These are phyloP conservation scores for Ceratonia siliqua DNA, from an alignment of 306 rosid species.

Conservation along the genomic window DNA sequence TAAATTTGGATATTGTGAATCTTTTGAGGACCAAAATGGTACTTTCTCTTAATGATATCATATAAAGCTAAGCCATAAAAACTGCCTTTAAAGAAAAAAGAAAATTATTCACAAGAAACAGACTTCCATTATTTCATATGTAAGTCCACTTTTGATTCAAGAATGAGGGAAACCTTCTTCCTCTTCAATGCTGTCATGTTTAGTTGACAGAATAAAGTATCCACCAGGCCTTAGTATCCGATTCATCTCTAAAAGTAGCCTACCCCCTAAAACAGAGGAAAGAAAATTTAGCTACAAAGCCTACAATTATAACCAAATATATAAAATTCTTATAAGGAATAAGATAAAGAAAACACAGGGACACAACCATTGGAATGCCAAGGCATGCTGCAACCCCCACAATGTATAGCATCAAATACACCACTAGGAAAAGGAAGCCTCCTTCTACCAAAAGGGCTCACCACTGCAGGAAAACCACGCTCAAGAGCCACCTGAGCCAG, in stretches of 20 bases:
- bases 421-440: slow-evolving; percentile 94
- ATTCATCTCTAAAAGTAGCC: slow-evolving; percentile 89
- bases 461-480: slow-evolving; percentile 82
- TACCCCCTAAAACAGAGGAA: slow-evolving; percentile 64
- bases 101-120: background rate
- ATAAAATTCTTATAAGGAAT: slow-evolving; percentile 15
- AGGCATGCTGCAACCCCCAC: slow-evolving; percentile 69
- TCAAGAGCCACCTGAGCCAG: slow-evolving; percentile 87
- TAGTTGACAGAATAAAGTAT: slow-evolving; percentile 83
- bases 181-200: slow-evolving; percentile 75
- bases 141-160: slow-evolving; percentile 16
- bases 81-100: background rate
- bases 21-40: background rate
- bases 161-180: slow-evolving; percentile 73
- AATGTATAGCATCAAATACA: slow-evolving; percentile 84
- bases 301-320: background rate
- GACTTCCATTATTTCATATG: background rate
- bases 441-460: slow-evolving; percentile 71
- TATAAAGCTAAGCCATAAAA: slow-evolving; percentile 12
- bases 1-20: background rate
- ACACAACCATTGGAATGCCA: slow-evolving; percentile 86
- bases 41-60: background rate
- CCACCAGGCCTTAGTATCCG: slow-evolving; percentile 86
- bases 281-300: slow-evolving; percentile 7
- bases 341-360: background rate